Percentiles rank a stretch among this genome's conserved stretches.
Conservation (phyloP, 345 rosid species). For the Salix suchowensis region DNA sequence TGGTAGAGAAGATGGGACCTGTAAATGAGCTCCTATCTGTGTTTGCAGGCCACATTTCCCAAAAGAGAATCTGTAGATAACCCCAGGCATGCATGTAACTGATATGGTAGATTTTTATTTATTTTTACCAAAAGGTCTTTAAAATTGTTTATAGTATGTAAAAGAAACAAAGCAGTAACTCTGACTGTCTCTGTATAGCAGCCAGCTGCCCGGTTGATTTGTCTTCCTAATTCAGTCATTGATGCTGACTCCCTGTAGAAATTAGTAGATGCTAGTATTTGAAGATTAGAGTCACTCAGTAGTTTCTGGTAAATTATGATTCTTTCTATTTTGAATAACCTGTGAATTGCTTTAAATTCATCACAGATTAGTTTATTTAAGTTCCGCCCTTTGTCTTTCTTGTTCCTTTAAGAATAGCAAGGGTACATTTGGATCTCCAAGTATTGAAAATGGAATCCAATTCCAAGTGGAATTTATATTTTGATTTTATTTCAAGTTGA, state of each 20-base stretch:
- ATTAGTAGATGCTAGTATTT: not conserved
- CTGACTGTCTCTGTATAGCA: not conserved
- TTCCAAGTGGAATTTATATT: not conserved
- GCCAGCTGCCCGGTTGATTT: not conserved
- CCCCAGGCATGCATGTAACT: not conserved
- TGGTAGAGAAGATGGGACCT: not conserved
- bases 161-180: not conserved
- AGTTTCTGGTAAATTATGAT: not conserved
- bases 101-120: not conserved
- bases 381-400: not conserved
- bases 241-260: not conserved
- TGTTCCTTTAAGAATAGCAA: not conserved
- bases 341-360: not conserved
- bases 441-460: not conserved
- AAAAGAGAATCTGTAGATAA: not conserved
- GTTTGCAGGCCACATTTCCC: not conserved
- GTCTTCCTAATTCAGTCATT: not conserved
- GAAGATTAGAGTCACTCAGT: not conserved
- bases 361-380: not conserved
- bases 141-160: not conserved
- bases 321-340: not conserved
- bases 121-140: not conserved
- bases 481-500: not conserved
- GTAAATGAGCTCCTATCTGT: not conserved
- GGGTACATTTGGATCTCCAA: not conserved